These are phyloP conservation scores for Coniosporium tulheliwenetii DNA, from an alignment of 2,329 filamentous ascomycete genomes.

Conservation along the genomic window DNA sequence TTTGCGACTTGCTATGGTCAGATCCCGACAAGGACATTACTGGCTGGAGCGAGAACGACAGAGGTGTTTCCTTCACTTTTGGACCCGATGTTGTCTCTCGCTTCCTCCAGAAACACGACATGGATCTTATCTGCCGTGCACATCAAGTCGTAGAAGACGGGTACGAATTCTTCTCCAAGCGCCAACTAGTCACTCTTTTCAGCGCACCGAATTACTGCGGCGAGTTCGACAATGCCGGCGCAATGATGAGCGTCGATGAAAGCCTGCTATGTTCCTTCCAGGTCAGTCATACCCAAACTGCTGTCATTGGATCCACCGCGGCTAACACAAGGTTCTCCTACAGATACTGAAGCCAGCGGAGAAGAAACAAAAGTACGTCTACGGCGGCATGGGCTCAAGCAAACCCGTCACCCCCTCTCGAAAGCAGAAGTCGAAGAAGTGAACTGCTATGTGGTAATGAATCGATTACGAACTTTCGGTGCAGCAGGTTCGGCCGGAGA, in stretches of 20 bases:
- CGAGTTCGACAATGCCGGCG: conserved; percentile 97
- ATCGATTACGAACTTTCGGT: conserved; percentile 49
- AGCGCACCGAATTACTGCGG: conserved; percentile 98
- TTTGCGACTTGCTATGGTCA: conserved; percentile 96
- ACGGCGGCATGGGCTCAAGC: conserved; percentile 54
- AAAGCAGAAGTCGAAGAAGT: conserved; percentile 51
- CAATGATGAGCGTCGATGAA: conserved; percentile 99
- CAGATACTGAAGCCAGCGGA: conserved; percentile 98
- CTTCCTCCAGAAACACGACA: conserved; percentile 98
- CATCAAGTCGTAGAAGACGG: conserved; percentile 98
- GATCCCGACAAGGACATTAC: conserved; percentile 99
- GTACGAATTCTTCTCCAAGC: conserved; percentile 99
- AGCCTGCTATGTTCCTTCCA: conserved; percentile 98
- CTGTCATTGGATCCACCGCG: neutral
- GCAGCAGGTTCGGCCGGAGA: conserved; percentile 91
- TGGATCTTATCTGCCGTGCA: conserved; percentile 97
- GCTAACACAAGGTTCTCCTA: neutral
- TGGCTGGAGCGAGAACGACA: conserved; percentile 97
- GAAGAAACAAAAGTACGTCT: conserved; percentile 99
- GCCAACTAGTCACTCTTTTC: conserved; percentile 93
- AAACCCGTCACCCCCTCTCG: conserved; percentile 54
- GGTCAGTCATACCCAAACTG: conserved; percentile 34
- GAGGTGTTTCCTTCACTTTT: conserved; percentile 97
- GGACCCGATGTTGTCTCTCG: conserved; percentile 93
- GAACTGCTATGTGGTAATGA: conserved; percentile 18